Percentiles rank a stretch among this genome's conserved stretches.
Evolutionary conservation across 2,329 filamentous ascomycete genomes (phyloP).

Genomic region (Botrytis squamosa): DNA sequence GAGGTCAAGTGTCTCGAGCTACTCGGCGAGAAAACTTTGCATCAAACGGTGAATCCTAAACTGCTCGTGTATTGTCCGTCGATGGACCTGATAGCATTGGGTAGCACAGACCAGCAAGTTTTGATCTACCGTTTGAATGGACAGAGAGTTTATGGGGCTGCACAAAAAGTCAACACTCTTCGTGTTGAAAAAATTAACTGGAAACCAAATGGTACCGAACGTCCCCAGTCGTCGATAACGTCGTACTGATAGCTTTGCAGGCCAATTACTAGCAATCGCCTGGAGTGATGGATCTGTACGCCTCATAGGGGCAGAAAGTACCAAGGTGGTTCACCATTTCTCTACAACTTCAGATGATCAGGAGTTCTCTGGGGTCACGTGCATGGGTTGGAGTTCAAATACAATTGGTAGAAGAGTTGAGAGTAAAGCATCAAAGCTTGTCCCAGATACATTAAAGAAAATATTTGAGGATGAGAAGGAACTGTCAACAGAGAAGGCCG

Average conservation of each 20-base stretch:
- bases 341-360: slow-evolving; percentile 34
- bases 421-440: slow-evolving; percentile 18
- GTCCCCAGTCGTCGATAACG: neutral
- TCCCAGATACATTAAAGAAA: slow-evolving; percentile 29
- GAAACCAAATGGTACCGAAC: slow-evolving; percentile 39
- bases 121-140: slow-evolving; percentile 77
- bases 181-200: slow-evolving; percentile 43
- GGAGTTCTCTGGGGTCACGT: slow-evolving; percentile 44
- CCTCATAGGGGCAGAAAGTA: slow-evolving; percentile 75
- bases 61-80: slow-evolving; percentile 76
- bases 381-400: slow-evolving; percentile 43
- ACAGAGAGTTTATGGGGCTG: slow-evolving; percentile 61
- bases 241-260: slow-evolving; percentile 36
- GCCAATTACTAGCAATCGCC: slow-evolving; percentile 75
- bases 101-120: slow-evolving; percentile 65
- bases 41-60: slow-evolving; percentile 52
- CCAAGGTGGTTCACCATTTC: slow-evolving; percentile 76
- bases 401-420: slow-evolving; percentile 28
- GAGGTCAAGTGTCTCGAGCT: slow-evolving; percentile 38
- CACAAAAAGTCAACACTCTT: slow-evolving; percentile 39
- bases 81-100: slow-evolving; percentile 78
- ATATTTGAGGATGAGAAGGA: slow-evolving; percentile 25
- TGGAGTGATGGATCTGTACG: slow-evolving; percentile 81
- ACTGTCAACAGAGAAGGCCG: slow-evolving; percentile 22
- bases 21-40: slow-evolving; percentile 57